Percentiles rank a stretch among this genome's conserved stretches.
Evolutionary conservation across 495 filamentous ascomycete species (phyloP).

Genomic region (Aspergillus biplanus): DNA sequence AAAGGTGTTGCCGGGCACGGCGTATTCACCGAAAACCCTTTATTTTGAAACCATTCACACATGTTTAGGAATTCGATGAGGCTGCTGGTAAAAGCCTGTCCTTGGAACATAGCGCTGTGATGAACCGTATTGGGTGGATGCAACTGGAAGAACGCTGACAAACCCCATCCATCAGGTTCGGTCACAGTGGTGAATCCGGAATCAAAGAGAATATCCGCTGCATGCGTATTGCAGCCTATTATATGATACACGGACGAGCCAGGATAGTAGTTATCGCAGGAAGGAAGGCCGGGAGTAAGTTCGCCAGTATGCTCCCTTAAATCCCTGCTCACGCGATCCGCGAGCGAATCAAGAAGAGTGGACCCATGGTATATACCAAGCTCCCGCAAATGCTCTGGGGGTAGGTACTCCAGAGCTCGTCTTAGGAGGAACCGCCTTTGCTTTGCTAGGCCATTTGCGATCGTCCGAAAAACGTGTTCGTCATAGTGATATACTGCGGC

Average conservation of each 20-base stretch:
- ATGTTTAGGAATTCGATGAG: background rate
- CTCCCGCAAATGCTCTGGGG: background rate
- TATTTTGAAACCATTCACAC: background rate
- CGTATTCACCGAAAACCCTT: background rate
- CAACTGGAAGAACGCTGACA: background rate
- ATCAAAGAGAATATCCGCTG: background rate
- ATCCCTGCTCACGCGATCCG: background rate
- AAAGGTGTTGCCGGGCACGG: background rate
- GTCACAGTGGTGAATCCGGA: background rate
- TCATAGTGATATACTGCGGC: background rate
- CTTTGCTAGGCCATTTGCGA: background rate
- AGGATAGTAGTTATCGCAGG: background rate
- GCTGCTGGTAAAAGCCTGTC: background rate
- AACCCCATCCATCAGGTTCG: background rate
- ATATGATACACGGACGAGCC: background rate
- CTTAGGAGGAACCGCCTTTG: background rate
- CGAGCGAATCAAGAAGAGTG: background rate
- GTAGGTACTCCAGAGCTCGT: background rate
- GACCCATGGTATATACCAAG: background rate
- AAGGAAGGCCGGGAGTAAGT: background rate
- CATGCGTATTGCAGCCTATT: background rate
- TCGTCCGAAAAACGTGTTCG: background rate
- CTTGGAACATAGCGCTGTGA: background rate
- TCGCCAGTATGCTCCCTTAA: background rate
- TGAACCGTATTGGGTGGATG: background rate